phyloP scores from a whole-genome alignment of 176 grass and related monocot genomes.

The Cocos nucifera region DNA sequence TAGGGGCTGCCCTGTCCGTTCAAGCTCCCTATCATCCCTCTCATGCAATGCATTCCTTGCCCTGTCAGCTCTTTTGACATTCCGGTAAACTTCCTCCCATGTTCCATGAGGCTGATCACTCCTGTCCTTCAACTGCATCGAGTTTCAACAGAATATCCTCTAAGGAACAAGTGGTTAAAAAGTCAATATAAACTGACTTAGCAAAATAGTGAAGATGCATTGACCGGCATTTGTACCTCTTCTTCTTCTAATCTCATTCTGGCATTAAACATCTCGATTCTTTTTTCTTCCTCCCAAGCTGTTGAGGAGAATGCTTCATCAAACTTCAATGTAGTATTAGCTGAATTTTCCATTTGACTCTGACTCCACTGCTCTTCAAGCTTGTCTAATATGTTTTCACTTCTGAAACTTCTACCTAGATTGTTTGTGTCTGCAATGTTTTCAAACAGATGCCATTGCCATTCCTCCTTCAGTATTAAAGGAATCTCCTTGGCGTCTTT shows the following conservation, averaged over 20 bases:
- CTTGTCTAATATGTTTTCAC: constrained; percentile 49
- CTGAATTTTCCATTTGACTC: constrained; percentile 28
- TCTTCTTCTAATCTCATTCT: constrained; percentile 73
- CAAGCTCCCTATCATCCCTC: constrained; percentile 88
- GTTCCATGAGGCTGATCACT: constrained; percentile 74
- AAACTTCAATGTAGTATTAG: constrained; percentile 30
- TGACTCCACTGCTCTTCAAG: constrained; percentile 53
- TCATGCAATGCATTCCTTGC: constrained; percentile 85
- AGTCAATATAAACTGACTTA: constrained; percentile 1
- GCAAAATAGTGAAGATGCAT: background rate
- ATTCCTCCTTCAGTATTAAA: constrained; percentile 55
- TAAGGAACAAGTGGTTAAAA: background rate
- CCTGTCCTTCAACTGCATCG: constrained; percentile 80
- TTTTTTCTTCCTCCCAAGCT: constrained; percentile 81
- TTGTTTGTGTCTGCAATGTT: constrained; percentile 35
- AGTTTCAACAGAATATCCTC: background rate
- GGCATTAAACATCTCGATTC: constrained; percentile 35
- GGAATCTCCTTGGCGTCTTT: constrained; percentile 51
- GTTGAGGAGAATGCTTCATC: constrained; percentile 52
- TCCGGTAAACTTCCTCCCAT: constrained; percentile 97
- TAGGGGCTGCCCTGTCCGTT: constrained; percentile 82
- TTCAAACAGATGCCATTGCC: constrained; percentile 75
- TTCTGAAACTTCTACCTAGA: constrained; percentile 34
- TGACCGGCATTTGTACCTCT: constrained; percentile 28
- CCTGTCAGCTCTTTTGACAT: constrained; percentile 77